Conservation (phyloP, 2,329 filamentous ascomycete genomes). For the Paramyrothecium sp. region DNA sequence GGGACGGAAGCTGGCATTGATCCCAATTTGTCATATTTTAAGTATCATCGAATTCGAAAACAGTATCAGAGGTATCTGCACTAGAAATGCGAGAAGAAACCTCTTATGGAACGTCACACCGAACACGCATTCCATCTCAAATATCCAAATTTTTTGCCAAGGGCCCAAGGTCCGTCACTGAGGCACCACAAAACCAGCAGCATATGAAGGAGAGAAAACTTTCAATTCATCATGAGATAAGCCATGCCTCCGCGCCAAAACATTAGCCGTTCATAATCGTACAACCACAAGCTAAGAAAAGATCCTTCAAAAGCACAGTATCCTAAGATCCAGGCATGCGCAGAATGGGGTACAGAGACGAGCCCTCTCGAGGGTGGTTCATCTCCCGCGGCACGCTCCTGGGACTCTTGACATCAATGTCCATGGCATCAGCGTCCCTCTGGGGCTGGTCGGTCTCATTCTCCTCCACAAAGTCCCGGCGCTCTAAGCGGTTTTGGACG, state of each 20-base stretch:
- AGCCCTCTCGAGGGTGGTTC: constrained; percentile 23
- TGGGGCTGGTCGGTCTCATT: constrained; percentile 12
- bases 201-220: neutral
- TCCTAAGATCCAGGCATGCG: constrained; percentile 33
- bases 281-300: neutral
- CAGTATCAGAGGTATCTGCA: neutral
- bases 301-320: neutral
- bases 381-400: constrained; percentile 20
- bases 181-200: neutral
- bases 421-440: constrained; percentile 31
- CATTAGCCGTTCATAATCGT: constrained; percentile 4
- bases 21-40: neutral
- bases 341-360: constrained; percentile 38
- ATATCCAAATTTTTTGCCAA: neutral
- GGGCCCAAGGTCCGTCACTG: neutral
- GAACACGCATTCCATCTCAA: neutral
- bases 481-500: constrained; percentile 55
- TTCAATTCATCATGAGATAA: neutral
- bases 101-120: neutral
- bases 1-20: neutral
- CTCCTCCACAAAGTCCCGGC: constrained; percentile 49
- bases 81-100: neutral
- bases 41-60: neutral
- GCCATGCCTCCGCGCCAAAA: neutral
- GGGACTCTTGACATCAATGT: constrained; percentile 32